Evolutionary conservation across 805 yeast species (phyloP), one percentile per base, ranked within the genome.

Genomic region (Vanderwaltozyma yarrowii): DNA sequence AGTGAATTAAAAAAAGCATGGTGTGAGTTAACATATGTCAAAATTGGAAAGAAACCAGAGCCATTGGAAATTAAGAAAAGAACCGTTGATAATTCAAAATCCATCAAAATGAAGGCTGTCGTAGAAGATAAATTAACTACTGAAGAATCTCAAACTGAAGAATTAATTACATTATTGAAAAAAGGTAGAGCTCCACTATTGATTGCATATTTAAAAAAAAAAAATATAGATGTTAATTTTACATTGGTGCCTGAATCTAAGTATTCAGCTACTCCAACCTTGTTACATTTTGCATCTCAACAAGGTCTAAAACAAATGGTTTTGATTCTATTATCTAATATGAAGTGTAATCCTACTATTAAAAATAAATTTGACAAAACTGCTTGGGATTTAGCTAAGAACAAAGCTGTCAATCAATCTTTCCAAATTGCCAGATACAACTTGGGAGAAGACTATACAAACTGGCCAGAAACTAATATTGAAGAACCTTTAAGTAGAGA

Each of bases 1-100:
- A 62, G 74, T 2, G 97, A 88, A 55, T 63, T 92, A 47, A 83
- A 78, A 51, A 71, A 76, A 34, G 86, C 94, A 0, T 92, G 97
- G 97, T 67, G 73, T 20, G 79, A 80, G 46, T 64, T 92, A 40
- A 67, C 87, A 0, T 76, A 79, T 46, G 60, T 84, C 46, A 62
- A 66, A 29, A 54, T 74, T 1, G 58, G 71, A 6, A 72, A 73
- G 9, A 59, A 69, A n/a, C 89, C 94, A 1, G 63, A 68, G 45
- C 60, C 66, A 3, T 63, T 68, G 5, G 41, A 51, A 10, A 42
- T 60, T 46, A 52, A 58, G 41, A 47, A 46, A 38, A 45, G 47
- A 33, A 37, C 38, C 4, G 44, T 47, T 14, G 39, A 32, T 16
- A 32, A 32, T 23, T 26, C 39, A 26, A 12, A 27, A 8, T 14